Conservation (phyloP, 225 moss, liverwort and hornwort genomes). For the Pseudisothecium myosuroides region DNA sequence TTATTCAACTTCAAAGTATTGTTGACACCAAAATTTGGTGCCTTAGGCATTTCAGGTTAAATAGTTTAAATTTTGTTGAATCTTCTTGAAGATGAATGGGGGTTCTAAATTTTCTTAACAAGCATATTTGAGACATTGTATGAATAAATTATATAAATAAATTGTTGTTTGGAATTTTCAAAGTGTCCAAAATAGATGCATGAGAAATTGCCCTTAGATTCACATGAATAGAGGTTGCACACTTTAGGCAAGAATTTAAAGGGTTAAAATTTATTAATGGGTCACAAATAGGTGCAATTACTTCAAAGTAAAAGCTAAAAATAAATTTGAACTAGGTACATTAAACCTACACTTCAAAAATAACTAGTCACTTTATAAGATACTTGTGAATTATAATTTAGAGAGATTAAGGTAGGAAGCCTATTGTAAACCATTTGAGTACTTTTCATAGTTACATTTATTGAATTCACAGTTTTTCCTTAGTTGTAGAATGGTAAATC, state of each 20-base stretch:
- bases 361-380: neutral
- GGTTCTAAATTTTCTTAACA: neutral
- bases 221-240: neutral
- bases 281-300: neutral
- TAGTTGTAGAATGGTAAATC: neutral
- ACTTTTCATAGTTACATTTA: neutral
- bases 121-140: rapidly evolving
- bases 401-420: neutral
- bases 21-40: no score
- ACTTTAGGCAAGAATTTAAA: neutral
- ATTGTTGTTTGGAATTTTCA: neutral
- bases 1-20: no score
- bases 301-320: neutral
- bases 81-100: rapidly evolving
- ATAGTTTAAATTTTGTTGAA: no score
- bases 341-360: neutral
- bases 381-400: neutral
- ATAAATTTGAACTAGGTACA: neutral
- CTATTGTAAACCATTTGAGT: neutral
- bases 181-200: rapidly evolving
- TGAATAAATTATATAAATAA: neutral
- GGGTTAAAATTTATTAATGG: neutral
- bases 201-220: neutral
- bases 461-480: neutral
- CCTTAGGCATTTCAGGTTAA: no score